Base-by-base conservation (phyloP, 2,329 filamentous ascomycete species). In the Ceratocystiopsis sp. region DNA sequence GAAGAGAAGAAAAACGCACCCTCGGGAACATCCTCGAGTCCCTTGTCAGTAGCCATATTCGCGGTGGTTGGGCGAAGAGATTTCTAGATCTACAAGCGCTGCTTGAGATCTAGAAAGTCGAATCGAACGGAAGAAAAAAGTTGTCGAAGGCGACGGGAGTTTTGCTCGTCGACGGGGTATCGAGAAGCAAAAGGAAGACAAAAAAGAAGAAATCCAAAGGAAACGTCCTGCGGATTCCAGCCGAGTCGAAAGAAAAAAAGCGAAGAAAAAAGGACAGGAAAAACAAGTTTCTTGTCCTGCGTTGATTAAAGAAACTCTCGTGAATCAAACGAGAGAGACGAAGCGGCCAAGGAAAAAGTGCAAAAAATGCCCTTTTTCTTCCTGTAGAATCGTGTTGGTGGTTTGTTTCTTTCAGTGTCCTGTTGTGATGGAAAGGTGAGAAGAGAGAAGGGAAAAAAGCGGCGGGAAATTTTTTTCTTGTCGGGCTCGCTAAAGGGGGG, bases 21-120 rank as follows among this genome's bases (percentile, higher is more conserved):
- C 75, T 93, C 86, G 64, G 84, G 81, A 69, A 94, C 80, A 66
- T 96, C 89, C 75, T 95, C 87, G 72, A 96, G 85, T 75, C 89
- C 89, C 76, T 93, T 94, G 59, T 85, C 83, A 65, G 80, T 79
- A 85, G 87, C 89, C 89, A 96, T 96, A 77, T 82, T 95, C 89
- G 84, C 79, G 79, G 69, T 72, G 68, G 58, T 29, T 29, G 25
- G 10, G 25, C 25, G 25, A 29, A 29, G 25, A 29, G 25, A 75
- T 73, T 60, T 69, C 71, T 70, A 75, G 74, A 78, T 74, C 79
- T 29, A 76, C 82, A 84, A 81, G 78, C 80, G 41, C 69, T 68
- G 78, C 73, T 78, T 81, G 75, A 71, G 75, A 85, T 73, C 80
- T 76, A 77, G 70, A 67, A 59, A 59, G 43, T 35, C 17, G 36